Evolutionary conservation across 768 basidiomycete genomes (phyloP).

Genomic region (Russula foetens): DNA sequence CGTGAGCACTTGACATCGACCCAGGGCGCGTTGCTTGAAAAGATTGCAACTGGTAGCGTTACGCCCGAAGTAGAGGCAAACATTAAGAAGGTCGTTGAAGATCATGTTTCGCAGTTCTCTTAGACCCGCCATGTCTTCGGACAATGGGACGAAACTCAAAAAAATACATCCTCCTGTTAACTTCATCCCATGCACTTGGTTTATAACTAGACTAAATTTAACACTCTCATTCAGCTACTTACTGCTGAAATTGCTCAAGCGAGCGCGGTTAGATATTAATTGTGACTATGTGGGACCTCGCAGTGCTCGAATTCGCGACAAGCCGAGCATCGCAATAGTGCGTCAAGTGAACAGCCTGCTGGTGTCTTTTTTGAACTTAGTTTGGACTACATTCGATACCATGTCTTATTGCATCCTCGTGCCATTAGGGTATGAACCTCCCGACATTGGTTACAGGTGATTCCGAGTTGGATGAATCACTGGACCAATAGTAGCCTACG

Average conservation of each 20-base stretch:
- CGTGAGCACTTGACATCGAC: conserved; percentile 74
- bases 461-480: background rate
- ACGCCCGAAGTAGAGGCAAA: conserved; percentile 86
- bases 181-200: background rate
- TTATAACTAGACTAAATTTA: conserved; percentile 14
- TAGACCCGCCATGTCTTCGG: conserved; percentile 22
- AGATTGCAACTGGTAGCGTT: conserved; percentile 77
- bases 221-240: background rate
- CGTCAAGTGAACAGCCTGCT: too few species aligned
- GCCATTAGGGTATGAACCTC: background rate
- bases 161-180: conserved; percentile 15
- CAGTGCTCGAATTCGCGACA: background rate
- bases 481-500: background rate
- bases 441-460: background rate
- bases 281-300: background rate
- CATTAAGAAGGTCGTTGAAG: conserved; percentile 93
- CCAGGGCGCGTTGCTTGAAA: conserved; percentile 68
- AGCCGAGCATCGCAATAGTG: too few species aligned
- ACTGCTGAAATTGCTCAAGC: background rate
- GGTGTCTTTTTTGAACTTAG: too few species aligned
- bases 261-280: background rate
- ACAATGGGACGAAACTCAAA: conserved; percentile 10
- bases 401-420: background rate
- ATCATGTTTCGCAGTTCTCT: conserved; percentile 76
- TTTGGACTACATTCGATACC: too few species aligned